Conservation (phyloP, 1,284 basidiomycete species). For the Sanguinoderma infundibulare region DNA sequence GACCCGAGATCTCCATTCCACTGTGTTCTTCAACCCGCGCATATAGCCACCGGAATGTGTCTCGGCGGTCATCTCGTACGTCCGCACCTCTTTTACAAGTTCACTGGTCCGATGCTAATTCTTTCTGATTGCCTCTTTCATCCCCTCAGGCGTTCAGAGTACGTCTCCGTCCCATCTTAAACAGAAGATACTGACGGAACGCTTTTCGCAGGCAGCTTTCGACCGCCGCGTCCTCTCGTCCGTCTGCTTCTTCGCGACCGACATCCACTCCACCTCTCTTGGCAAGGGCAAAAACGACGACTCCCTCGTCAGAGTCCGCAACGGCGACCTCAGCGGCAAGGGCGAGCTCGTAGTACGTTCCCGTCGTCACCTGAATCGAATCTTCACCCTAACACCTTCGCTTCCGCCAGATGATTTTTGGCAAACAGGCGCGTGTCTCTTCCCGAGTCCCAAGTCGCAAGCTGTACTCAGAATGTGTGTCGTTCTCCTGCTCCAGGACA, state of each 20-base stretch:
- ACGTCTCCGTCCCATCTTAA: constrained; percentile 25
- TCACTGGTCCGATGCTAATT: no score
- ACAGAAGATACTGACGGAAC: background rate
- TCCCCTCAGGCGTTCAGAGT: constrained; percentile 69
- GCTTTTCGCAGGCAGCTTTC: constrained; percentile 70
- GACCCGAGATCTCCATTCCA: no score
- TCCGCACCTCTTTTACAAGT: constrained; percentile 8
- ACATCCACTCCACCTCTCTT: constrained; percentile 84
- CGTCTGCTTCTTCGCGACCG: constrained; percentile 94
- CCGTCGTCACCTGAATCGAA: background rate
- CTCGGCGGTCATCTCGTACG: constrained; percentile 82
- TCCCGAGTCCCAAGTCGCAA: background rate
- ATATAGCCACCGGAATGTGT: constrained; percentile 81
- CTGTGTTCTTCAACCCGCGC: background rate
- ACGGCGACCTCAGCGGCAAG: constrained; percentile 76
- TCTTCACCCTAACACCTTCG: background rate
- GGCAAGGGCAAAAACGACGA: constrained; percentile 87
- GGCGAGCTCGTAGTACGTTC: constrained; percentile 80
- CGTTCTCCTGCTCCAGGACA: constrained; percentile 57
- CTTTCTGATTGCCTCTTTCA: no score
- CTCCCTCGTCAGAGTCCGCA: constrained; percentile 69
- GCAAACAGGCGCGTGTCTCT: constrained; percentile 70
- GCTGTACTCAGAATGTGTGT: background rate
- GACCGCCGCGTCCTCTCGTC: constrained; percentile 82
- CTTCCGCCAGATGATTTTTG: constrained; percentile 81